Base-by-base conservation (phyloP, 331 rosid genomes). In the Cucumis variabilis region DNA sequence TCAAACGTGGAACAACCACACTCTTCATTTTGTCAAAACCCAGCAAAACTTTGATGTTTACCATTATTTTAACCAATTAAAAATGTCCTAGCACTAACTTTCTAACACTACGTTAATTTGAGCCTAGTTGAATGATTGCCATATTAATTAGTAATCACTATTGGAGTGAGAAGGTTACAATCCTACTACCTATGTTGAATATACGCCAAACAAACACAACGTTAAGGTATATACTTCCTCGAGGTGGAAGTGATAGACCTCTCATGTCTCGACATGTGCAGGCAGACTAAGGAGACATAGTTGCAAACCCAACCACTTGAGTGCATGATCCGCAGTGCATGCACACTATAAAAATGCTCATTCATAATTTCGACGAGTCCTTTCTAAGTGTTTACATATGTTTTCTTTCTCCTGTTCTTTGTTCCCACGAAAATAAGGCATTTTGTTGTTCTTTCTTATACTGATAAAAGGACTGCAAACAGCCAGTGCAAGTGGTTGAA, bases 401-500 rank as follows among this genome's bases (percentile, higher is more conserved):
- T 41, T 75, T 76, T 46, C 63, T 76, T 76, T n/a, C 62, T 44
- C 19, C 30, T 23, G 60, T 30, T 30, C 37, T 30, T 30, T 30
- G 37, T 30, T 30, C 37, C 37, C 2, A 30, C 3, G 37, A 30
- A 30, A 30, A 30, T 30, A 30, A 30, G 37, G 37, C 37, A 30
- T 30, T 30, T 30, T 30, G 37, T 30, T 30, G 37, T 30, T 30
- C 37, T 30, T 30, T 30, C 37, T 30, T 30, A 30, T 21, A n/a
- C 27, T 76, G 70, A 82, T 55, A 81, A 79, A 79, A 25, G 51
- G 28, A 75, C 72, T 16, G 86, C 86, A 23, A 24, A 19, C 85
- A 55, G 7, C 48, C 69, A 72, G 50, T 19, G 15, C 81, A 28
- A 13, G 24, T 82, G 71, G 71, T 30, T 37, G 46, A 58, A 55